Conservation (phyloP, 106 monocot species). For the Dendrobium huoshanense region DNA sequence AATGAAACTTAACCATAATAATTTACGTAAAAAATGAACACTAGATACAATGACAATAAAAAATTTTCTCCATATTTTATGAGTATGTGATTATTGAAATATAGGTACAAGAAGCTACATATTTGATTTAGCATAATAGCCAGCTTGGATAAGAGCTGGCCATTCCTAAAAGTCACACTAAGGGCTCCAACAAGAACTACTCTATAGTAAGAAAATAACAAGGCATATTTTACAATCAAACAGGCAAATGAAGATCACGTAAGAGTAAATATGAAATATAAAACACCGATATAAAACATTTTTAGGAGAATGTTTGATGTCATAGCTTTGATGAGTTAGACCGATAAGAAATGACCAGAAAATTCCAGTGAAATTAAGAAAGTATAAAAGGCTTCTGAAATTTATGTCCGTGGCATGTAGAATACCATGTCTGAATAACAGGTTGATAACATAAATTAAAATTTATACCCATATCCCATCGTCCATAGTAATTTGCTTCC, state of each 20-base stretch:
- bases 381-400: neutral
- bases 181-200: no score
- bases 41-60: neutral
- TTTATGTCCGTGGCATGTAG: neutral
- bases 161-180: neutral
- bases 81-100: neutral
- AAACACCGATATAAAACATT: neutral
- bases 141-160: neutral
- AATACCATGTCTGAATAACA: neutral
- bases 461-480: neutral
- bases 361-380: neutral
- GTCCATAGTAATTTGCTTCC: neutral
- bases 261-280: neutral
- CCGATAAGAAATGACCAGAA: neutral
- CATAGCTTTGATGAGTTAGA: neutral
- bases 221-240: no score
- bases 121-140: neutral
- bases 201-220: no score
- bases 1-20: slow-evolving; percentile 2
- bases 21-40: neutral
- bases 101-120: neutral
- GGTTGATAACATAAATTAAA: neutral
- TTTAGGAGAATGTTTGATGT: neutral
- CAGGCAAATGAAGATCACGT: neutral
- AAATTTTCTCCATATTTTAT: neutral